These are phyloP conservation scores for Asterochloris sp. DNA, from an alignment of 139 green algal genomes.

Conservation along the genomic window DNA sequence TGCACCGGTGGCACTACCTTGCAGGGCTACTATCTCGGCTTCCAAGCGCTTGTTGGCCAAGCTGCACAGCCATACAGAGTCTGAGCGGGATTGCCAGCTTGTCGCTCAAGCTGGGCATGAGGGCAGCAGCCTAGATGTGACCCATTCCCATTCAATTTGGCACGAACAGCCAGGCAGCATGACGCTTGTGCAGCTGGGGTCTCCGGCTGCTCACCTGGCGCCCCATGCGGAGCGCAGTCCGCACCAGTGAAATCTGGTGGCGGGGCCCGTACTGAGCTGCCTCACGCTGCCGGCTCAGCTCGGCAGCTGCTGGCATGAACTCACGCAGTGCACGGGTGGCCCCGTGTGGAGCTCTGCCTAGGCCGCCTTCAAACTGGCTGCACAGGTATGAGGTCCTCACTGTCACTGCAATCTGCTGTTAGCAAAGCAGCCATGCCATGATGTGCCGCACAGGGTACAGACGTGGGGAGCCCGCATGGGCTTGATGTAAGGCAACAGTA, in stretches of 20 bases:
- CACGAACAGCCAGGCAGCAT: neutral
- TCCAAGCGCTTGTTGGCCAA: neutral
- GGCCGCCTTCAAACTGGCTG: conserved; percentile 3
- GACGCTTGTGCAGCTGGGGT: neutral
- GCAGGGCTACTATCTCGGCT: too few species aligned
- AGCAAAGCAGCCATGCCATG: too few species aligned
- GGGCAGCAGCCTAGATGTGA: neutral
- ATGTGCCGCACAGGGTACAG: too few species aligned
- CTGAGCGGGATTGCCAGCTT: neutral
- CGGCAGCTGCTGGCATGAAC: conserved; percentile 49
- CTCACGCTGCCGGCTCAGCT: conserved; percentile 30
- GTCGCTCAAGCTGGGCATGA: neutral
- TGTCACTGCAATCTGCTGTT: too few species aligned
- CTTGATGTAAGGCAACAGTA: too few species aligned
- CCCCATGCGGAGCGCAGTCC: conserved; percentile 48
- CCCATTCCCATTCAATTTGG: neutral
- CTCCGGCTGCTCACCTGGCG: conserved; percentile 14
- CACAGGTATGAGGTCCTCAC: neutral
- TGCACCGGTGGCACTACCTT: too few species aligned
- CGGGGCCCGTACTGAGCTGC: conserved; percentile 21
- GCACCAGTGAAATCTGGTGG: conserved; percentile 35
- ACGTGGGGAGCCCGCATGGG: too few species aligned
- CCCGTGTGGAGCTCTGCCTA: neutral
- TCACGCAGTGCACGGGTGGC: conserved; percentile 9
- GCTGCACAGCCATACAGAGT: neutral